These are phyloP conservation scores for Phytophthora citrophthora DNA, from an alignment of 352 stramenopile species.

Conservation along the genomic window DNA sequence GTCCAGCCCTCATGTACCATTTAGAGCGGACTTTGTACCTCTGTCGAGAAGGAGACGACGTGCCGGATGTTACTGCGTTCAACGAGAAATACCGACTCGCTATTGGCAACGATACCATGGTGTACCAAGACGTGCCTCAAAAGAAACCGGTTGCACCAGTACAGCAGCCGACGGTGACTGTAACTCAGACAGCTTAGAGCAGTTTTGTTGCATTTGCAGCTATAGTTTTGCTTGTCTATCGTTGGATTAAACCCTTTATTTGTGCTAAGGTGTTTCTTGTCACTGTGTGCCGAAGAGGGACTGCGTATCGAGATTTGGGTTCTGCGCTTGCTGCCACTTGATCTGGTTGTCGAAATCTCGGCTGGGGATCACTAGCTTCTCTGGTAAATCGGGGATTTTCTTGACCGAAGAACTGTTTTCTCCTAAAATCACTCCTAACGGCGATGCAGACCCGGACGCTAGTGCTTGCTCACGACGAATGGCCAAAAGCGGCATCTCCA, in stretches of 20 bases:
- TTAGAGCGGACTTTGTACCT: conserved; percentile 75
- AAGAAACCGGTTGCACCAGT: conserved; percentile 7
- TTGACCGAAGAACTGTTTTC: conserved; percentile 42
- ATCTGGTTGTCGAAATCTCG: conserved; percentile 55
- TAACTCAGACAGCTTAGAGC: neutral
- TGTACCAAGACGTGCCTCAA: conserved; percentile 45
- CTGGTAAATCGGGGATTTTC: conserved; percentile 69
- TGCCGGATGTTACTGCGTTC: conserved; percentile 52
- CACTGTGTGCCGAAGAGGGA: conserved; percentile 57
- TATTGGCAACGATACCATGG: conserved; percentile 53
- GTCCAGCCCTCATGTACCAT: conserved; percentile 77
- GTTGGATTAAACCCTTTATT: conserved; percentile 12
- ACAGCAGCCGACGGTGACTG: neutral
- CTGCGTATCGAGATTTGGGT: conserved; percentile 50
- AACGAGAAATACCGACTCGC: conserved; percentile 62
- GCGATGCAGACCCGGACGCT: conserved; percentile 40
- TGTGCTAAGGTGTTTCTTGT: conserved; percentile 7
- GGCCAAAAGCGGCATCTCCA: conserved; percentile 71
- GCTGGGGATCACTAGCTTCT: conserved; percentile 66
- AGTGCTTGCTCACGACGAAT: conserved; percentile 47
- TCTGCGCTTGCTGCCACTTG: conserved; percentile 60
- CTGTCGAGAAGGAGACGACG: conserved; percentile 59
- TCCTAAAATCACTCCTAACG: conserved; percentile 33
- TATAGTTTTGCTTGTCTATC: conserved; percentile 27
- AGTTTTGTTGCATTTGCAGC: conserved; percentile 7